Evolutionary conservation across 805 yeast genomes (phyloP), one percentile per base, ranked within the genome.

Genomic region (Candida quercuum): DNA sequence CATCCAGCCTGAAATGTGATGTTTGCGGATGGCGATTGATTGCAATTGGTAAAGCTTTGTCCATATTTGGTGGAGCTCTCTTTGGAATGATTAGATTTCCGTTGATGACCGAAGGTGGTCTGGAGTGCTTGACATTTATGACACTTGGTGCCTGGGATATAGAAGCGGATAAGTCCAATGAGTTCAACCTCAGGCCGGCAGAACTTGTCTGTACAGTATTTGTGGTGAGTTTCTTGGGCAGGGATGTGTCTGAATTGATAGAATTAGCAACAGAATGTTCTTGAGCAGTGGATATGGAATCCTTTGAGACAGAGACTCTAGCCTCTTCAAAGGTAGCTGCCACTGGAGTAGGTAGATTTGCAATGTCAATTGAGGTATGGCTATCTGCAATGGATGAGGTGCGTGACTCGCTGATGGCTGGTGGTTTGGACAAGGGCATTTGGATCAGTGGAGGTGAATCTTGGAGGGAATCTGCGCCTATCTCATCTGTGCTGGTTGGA

Each of bases 1-100:
- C 56, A 13, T 63, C 66, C 32, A 52, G 47, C 18, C 59, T 44
- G 33, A 48, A 40, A 13, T 49, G 44, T 18, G 47, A 39, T 4
- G 38, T 22, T 14, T 40, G 36, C n/a, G 33, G 40, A 5, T 42
- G 42, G 2, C 49, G 26, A 28, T 43, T 47, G 17, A 45, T 48
- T 5, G 52, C 42, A 13, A 51, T 43, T 4, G 55, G 51, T 26
- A 45, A 14, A 32, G 42, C 27, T 35, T 29, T 40, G n/a, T 39
- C 43, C n/a, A 26, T 29, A 21, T 5, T 20, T 22, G 9, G 35
- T 3, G 33, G 43, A 14, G 29, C 16, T 38, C 47, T 36, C 3
- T 41, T 42, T 10, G 52, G 51, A 6, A 40, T 29, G 9, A 41
- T 22, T 12, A 37, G 36, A 9, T 35, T 34, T 4, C 45, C 46